Evolutionary conservation across 2,329 filamentous ascomycete species (phyloP).

Genomic region (Hirsutella minnesotensis): DNA sequence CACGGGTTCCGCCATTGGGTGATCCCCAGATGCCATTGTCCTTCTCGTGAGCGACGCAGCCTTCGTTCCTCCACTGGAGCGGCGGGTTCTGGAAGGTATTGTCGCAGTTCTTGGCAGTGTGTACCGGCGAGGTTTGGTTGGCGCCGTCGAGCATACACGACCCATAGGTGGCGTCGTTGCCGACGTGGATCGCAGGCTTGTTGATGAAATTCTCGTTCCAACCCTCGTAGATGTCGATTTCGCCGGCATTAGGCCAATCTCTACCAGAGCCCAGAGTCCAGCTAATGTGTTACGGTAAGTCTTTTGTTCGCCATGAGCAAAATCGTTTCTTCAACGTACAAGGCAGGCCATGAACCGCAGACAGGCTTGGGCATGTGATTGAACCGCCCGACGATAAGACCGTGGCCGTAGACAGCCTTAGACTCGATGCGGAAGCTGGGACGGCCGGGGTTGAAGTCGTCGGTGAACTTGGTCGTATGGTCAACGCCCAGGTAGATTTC

Average conservation of each 20-base stretch:
- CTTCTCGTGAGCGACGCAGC: conserved; percentile 1
- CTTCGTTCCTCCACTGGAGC: background rate
- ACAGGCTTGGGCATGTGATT: conserved; percentile 52
- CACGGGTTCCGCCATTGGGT: conserved; percentile 1
- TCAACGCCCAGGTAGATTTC: conserved; percentile 29
- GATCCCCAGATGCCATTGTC: conserved; percentile 1
- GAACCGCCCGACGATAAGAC: conserved; percentile 59
- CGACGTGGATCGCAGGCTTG: conserved; percentile 38
- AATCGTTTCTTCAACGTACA: conserved; percentile 26
- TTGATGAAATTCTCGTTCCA: conserved; percentile 45
- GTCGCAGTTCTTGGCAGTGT: conserved; percentile 1
- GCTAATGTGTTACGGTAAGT: conserved; percentile 10
- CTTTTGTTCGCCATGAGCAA: too few species aligned
- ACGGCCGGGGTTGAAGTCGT: conserved; percentile 21
- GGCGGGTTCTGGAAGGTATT: background rate
- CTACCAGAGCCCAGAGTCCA: conserved; percentile 32
- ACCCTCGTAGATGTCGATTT: conserved; percentile 58
- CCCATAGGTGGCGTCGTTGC: background rate
- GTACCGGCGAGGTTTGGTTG: background rate
- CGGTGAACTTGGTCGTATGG: conserved; percentile 12
- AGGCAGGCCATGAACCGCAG: conserved; percentile 63
- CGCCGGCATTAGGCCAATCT: conserved; percentile 49
- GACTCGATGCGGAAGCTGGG: conserved; percentile 54
- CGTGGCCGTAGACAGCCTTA: conserved; percentile 48
- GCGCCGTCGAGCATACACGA: background rate